A percentile compares a stretch with the other conserved stretches of the same genome.
phyloP scores from a whole-genome alignment of 2,329 filamentous ascomycete species.

The Alternaria sp. region DNA sequence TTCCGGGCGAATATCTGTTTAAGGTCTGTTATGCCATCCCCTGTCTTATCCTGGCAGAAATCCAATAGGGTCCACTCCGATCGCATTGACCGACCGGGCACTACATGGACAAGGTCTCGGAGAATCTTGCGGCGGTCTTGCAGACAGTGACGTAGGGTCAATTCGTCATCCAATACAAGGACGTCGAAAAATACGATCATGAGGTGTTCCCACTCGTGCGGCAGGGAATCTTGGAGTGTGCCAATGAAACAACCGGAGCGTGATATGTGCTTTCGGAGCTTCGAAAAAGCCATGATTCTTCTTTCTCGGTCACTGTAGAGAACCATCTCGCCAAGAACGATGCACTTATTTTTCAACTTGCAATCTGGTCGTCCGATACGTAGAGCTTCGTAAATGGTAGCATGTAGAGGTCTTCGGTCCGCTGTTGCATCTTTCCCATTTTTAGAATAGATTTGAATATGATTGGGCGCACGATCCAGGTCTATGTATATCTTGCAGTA shows the following conservation, averaged over 20 bases:
- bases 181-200: constrained; percentile 70
- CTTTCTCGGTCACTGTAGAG: constrained; percentile 74
- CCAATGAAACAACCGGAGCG: constrained; percentile 76
- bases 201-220: constrained; percentile 63
- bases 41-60: constrained; percentile 56
- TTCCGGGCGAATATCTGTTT: constrained; percentile 67
- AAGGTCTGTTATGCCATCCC: constrained; percentile 42
- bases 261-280: constrained; percentile 80
- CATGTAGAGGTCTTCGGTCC: constrained; percentile 71
- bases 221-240: constrained; percentile 71
- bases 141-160: constrained; percentile 62
- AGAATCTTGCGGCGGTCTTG: constrained; percentile 69
- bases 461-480: constrained; percentile 61
- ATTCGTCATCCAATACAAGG: constrained; percentile 63
- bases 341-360: constrained; percentile 70
- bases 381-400: constrained; percentile 70
- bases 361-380: constrained; percentile 67
- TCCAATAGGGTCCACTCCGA: constrained; percentile 73
- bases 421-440: constrained; percentile 87
- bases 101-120: constrained; percentile 61
- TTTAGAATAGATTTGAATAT: constrained; percentile 87
- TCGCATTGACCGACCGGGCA: constrained; percentile 70
- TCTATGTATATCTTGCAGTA: constrained; percentile 88
- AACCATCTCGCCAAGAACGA: constrained; percentile 83
- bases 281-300: constrained; percentile 77